A percentile compares a stretch with the other conserved stretches of the same genome.
Conservation (phyloP, 73 alveolate genomes). For the Strombidium stylifer region DNA sequence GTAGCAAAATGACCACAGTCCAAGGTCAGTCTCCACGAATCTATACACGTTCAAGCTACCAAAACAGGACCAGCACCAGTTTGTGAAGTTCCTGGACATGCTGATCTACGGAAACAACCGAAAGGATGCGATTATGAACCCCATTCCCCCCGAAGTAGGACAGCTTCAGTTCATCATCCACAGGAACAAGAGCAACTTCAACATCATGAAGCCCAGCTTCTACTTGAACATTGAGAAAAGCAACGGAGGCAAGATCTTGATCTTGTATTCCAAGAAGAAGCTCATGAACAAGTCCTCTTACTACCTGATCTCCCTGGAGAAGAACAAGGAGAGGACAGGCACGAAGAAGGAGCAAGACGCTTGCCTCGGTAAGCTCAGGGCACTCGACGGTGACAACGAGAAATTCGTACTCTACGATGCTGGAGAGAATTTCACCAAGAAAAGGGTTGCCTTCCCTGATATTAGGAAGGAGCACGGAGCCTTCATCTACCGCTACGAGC, state of each 20-base stretch:
- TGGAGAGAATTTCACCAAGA: conserved; percentile 24
- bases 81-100: conserved; percentile 16
- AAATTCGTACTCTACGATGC: conserved; percentile 4
- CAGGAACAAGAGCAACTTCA: conserved; percentile 22
- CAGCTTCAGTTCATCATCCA: conserved; percentile 16
- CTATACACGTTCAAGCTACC: too few relatives aligned
- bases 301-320: conserved; percentile 24
- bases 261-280: conserved; percentile 21
- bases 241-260: conserved; percentile 1
- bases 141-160: conserved; percentile 34
- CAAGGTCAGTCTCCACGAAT: too few relatives aligned
- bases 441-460: conserved; percentile 9
- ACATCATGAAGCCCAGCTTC: conserved; percentile 8
- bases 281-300: conserved; percentile 25
- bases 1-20: too few relatives aligned
- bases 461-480: conserved; percentile 37
- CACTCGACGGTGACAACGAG: conserved; percentile 23
- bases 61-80: too few relatives aligned
- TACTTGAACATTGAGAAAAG: conserved; percentile 27
- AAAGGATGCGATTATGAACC: conserved; percentile 15
- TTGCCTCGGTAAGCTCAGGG: conserved; percentile 15
- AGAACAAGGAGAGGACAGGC: conserved; percentile 6
- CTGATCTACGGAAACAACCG: conserved; percentile 27
- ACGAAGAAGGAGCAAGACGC: conserved; percentile 13
- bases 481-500: conserved; percentile 9